Evolutionary conservation across 179 eudicot species (phyloP).

Genomic region (Beta corolliflora): DNA sequence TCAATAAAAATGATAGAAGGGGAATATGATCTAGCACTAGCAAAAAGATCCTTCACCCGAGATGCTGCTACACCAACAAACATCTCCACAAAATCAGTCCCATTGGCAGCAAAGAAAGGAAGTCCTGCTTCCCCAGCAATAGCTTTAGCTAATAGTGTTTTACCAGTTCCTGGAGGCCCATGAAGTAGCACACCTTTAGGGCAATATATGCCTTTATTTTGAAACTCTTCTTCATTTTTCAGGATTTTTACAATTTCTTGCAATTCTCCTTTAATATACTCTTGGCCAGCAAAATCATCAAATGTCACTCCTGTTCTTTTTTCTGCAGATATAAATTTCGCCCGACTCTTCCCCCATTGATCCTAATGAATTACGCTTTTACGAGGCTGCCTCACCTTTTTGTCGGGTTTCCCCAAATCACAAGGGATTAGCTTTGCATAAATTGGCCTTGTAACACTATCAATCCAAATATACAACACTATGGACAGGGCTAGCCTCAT

Average conservation of each 20-base stretch:
- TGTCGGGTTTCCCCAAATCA: slow-evolving; percentile 73
- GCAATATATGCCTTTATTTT: slow-evolving; percentile 83
- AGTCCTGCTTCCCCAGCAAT: slow-evolving; percentile 98
- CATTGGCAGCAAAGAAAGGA: slow-evolving; percentile 91
- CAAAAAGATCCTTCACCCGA: slow-evolving; percentile 89
- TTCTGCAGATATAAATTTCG: slow-evolving; percentile 94
- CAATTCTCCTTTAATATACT: slow-evolving; percentile 84
- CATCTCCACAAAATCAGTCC: slow-evolving; percentile 99
- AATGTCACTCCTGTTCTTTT: slow-evolving; percentile 91
- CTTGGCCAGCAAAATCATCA: slow-evolving; percentile 96
- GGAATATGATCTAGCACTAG: slow-evolving; percentile 83
- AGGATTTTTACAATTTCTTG: slow-evolving; percentile 84
- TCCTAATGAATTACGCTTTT: slow-evolving; percentile 59
- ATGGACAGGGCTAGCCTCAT: slow-evolving; percentile 92
- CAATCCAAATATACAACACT: slow-evolving; percentile 73
- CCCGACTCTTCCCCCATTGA: slow-evolving; percentile 94
- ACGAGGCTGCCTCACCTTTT: slow-evolving; percentile 55
- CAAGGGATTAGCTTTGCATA: slow-evolving; percentile 87
- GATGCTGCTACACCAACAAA: slow-evolving; percentile 97
- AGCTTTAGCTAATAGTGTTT: slow-evolving; percentile 90
- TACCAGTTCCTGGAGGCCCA: slow-evolving; percentile 98
- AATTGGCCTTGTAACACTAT: slow-evolving; percentile 69
- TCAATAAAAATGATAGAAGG: slow-evolving; percentile 94
- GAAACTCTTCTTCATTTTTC: slow-evolving; percentile 83
- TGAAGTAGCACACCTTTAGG: slow-evolving; percentile 94